Conservation (phyloP, 352 stramenopile species). For the Phytophthora aleatoria region DNA sequence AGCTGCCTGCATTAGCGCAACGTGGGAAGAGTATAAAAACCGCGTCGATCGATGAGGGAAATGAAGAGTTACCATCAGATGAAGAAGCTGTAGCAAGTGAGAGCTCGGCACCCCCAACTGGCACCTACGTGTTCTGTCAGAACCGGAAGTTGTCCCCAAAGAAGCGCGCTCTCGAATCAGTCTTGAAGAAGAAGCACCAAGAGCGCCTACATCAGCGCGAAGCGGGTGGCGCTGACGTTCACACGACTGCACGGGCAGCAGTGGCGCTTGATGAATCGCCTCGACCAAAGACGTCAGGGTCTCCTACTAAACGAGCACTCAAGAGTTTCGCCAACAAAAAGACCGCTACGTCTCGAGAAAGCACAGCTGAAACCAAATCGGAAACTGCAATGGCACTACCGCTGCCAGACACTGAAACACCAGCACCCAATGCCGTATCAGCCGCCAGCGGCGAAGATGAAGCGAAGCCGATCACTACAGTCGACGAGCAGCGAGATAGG, state of each 20-base stretch:
- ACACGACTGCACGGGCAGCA: constrained; percentile 1
- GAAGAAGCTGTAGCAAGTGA: constrained; percentile 5
- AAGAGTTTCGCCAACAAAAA: constrained; percentile 23
- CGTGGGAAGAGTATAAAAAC: constrained; percentile 28
- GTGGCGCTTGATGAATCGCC: neutral
- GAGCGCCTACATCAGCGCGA: constrained; percentile 22
- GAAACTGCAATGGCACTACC: neutral
- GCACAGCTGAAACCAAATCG: neutral
- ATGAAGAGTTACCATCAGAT: neutral
- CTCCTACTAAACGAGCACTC: constrained; percentile 20
- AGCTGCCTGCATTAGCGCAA: constrained; percentile 49
- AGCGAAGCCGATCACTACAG: constrained; percentile 3
- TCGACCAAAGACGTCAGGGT: constrained; percentile 17
- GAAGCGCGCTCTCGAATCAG: constrained; percentile 66
- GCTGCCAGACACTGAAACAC: neutral
- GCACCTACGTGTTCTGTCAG: constrained; percentile 62
- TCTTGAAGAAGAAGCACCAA: constrained; percentile 71
- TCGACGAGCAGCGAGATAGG: neutral
- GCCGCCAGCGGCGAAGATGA: neutral
- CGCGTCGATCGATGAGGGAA: constrained; percentile 1
- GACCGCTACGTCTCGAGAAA: neutral
- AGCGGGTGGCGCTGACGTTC: neutral
- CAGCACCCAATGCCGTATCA: neutral
- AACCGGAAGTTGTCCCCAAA: constrained; percentile 72
- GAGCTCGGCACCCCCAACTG: constrained; percentile 36